Evolutionary conservation across 345 rosid genomes (phyloP), one percentile per base, ranked within the genome.

Genomic region (Euclidium syriacum): DNA sequence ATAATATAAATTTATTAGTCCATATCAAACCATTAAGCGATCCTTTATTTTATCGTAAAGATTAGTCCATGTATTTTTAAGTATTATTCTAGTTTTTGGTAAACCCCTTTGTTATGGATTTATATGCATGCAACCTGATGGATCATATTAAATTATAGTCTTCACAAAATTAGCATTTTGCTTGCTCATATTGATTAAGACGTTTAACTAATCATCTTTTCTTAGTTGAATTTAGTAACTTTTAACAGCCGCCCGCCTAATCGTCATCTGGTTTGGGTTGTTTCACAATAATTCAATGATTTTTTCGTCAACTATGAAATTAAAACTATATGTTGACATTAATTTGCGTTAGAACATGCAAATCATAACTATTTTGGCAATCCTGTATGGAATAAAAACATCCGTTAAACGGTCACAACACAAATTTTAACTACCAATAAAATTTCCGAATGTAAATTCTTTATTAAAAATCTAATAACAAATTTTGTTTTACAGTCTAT

Each of bases 131-230:
- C 52, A 52, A 24, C 62, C 33, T 54, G 29, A 30, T 40, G 14
- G 44, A 52, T 65, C 27, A 65, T 26, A 25, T n/a, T 25, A 62
- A 35, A 26, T 11, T 36, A 11, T 16, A 62, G 25, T 36, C 38
- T 49, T 48, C 16, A 14, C 25, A 15, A 44, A 44, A 46, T 25
- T 46, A 35, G 32, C 71, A 46, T 38, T 47, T 67, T 56, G 50
- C 25, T 14, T 25, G 38, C n/a, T 56, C 57, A 26, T 35, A 16
- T n/a, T 67, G 71, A 67, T 56, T 54, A 32, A 3, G 50, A 67
- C 57, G 41, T 67, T 22, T 47, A 47, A 26, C 50, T 27, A 55
- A 55, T 54, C 47, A 56, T 35, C 40, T 14, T 52, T 42, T 22
- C 40, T n/a, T 26, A 36, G 26, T 14, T 56, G 17, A 17, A 10